phyloP scores from a whole-genome alignment of 2,329 filamentous ascomycete genomes.

The Colletotrichum lentis region DNA sequence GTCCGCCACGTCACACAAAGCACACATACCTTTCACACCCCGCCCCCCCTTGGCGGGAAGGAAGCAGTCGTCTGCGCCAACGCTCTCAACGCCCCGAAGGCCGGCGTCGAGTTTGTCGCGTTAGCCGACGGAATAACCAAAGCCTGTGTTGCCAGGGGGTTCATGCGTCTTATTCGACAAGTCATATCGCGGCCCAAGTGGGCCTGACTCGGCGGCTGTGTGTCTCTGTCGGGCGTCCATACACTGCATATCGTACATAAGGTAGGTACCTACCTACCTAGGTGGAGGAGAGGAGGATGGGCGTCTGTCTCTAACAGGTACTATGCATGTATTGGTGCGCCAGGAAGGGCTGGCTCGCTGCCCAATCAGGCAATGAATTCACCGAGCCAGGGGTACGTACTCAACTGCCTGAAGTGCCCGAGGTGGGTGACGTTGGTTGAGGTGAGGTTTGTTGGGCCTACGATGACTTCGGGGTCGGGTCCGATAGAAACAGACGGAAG shows the following conservation, averaged over 20 bases:
- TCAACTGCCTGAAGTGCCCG: too few species aligned
- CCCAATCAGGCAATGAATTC: constrained; percentile 24
- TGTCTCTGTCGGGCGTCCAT: background rate
- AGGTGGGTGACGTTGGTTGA: background rate
- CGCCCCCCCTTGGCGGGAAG: background rate
- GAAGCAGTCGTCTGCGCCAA: background rate
- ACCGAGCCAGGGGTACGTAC: constrained; percentile 22
- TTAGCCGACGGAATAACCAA: background rate
- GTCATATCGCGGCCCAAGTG: background rate
- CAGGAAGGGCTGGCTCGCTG: background rate
- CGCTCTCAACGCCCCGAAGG: background rate
- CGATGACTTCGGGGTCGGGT: constrained; percentile 12
- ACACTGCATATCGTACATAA: background rate
- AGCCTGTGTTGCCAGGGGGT: background rate
- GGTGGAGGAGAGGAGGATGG: background rate
- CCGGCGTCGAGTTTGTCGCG: background rate
- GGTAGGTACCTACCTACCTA: too few species aligned
- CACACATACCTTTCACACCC: too few species aligned
- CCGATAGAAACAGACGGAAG: background rate
- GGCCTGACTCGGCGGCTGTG: background rate
- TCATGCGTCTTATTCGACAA: background rate
- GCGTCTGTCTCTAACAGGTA: background rate
- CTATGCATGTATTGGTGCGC: constrained; percentile 1
- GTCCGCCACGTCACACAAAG: constrained; percentile 13
- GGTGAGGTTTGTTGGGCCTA: background rate